These are phyloP conservation scores for Rhododendron williamsianum DNA, from an alignment of 148 eudicot genomes.

Conservation along the genomic window DNA sequence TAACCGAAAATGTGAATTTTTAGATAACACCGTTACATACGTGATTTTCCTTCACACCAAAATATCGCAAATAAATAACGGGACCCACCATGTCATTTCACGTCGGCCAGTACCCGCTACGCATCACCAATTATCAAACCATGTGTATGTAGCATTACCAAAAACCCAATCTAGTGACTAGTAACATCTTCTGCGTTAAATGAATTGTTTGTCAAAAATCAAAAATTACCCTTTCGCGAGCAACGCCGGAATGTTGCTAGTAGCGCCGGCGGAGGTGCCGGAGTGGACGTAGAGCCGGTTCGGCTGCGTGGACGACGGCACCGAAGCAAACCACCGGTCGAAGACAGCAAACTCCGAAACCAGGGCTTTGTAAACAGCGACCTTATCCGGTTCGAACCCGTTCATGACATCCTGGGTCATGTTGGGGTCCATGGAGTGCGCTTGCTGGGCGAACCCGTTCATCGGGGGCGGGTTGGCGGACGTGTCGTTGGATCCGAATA, in stretches of 20 bases:
- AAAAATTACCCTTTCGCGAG: constrained; percentile 39
- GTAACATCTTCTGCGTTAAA: neutral
- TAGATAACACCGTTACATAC: no score
- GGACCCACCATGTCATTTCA: no score
- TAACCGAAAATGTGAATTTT: no score
- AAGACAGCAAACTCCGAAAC: constrained; percentile 77
- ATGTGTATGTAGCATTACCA: no score
- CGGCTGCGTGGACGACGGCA: constrained; percentile 81
- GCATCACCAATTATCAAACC: no score
- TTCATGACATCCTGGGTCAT: constrained; percentile 78
- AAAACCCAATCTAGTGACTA: neutral
- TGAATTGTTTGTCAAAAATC: neutral
- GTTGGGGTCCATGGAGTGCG: constrained; percentile 42
- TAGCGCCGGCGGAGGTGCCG: constrained; percentile 76
- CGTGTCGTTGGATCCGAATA: constrained; percentile 62
- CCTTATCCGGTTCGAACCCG: constrained; percentile 55
- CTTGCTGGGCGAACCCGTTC: constrained; percentile 82
- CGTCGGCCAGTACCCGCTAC: no score
- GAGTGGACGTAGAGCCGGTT: constrained; percentile 81
- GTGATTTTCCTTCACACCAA: no score
- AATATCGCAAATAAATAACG: no score
- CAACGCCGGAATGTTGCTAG: constrained; percentile 54
- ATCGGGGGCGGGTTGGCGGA: constrained; percentile 47
- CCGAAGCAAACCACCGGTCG: constrained; percentile 89
- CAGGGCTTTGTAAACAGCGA: constrained; percentile 49